Evolutionary conservation across 768 basidiomycete genomes (phyloP).

Genomic region (Russula olivacea): DNA sequence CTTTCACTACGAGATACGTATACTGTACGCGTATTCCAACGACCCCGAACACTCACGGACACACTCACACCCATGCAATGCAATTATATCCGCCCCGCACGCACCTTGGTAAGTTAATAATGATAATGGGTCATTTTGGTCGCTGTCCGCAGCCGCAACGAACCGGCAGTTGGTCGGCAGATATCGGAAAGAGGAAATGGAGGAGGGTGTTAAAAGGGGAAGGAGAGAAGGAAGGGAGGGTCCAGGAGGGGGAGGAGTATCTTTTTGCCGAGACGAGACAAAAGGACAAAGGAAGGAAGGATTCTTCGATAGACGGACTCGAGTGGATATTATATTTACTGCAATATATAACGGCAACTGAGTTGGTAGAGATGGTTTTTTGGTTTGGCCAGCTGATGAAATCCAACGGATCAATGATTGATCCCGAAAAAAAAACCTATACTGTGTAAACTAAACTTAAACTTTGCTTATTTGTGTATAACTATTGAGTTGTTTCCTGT

Average conservation of each 20-base stretch:
- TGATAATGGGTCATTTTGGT: background rate
- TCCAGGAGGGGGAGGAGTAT: background rate
- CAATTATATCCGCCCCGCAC: background rate
- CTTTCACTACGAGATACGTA: background rate
- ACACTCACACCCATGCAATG: background rate
- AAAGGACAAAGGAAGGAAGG: background rate
- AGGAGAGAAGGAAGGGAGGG: background rate
- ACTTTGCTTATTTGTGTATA: too few species aligned
- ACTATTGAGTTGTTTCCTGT: too few species aligned
- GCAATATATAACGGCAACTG: too few species aligned
- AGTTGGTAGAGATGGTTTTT: too few species aligned
- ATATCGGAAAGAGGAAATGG: background rate
- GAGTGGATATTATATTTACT: too few species aligned
- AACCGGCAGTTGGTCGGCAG: background rate
- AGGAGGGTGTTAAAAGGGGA: background rate
- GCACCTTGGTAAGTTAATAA: background rate
- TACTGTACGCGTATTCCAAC: background rate
- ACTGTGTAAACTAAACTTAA: too few species aligned
- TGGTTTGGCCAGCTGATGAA: too few species aligned
- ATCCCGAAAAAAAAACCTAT: too few species aligned
- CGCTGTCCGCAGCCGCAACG: background rate
- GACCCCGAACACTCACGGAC: background rate
- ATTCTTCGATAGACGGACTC: too few species aligned
- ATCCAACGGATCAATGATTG: too few species aligned
- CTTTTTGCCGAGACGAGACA: background rate